phyloP scores from a whole-genome alignment of 2,329 filamentous ascomycete genomes.

The Pestalotiopsis sp. region DNA sequence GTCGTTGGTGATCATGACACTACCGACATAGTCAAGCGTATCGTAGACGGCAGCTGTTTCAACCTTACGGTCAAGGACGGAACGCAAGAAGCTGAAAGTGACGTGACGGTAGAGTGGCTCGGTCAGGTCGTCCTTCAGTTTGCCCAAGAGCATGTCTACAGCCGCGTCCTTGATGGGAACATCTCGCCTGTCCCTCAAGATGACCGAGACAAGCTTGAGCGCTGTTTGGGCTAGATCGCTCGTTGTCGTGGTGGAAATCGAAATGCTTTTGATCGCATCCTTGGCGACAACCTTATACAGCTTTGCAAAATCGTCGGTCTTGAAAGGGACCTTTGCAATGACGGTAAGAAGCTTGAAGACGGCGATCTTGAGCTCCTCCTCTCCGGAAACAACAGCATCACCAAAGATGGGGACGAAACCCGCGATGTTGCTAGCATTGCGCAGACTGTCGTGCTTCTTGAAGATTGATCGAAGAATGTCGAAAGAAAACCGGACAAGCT shows the following conservation, averaged over 20 bases:
- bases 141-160: slow-evolving; percentile 79
- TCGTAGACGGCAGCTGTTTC: slow-evolving; percentile 90
- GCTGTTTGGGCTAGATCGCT: slow-evolving; percentile 86
- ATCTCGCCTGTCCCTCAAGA: slow-evolving; percentile 79
- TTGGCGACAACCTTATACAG: slow-evolving; percentile 78
- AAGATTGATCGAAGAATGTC: slow-evolving; percentile 86
- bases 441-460: slow-evolving; percentile 80
- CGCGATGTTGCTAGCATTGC: slow-evolving; percentile 76
- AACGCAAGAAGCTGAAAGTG: slow-evolving; percentile 91
- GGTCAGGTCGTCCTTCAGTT: slow-evolving; percentile 85
- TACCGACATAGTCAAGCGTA: slow-evolving; percentile 83
- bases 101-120: slow-evolving; percentile 91
- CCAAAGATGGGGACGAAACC: slow-evolving; percentile 90
- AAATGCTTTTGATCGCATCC: slow-evolving; percentile 82
- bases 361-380: slow-evolving; percentile 92
- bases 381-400: slow-evolving; percentile 79
- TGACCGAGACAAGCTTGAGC: slow-evolving; percentile 82
- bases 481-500: slow-evolving; percentile 84
- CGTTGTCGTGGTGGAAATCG: slow-evolving; percentile 74
- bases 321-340: slow-evolving; percentile 81
- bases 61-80: slow-evolving; percentile 82
- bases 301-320: slow-evolving; percentile 65
- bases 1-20: slow-evolving; percentile 95
- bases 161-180: slow-evolving; percentile 79
- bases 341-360: slow-evolving; percentile 83